A percentile compares a stretch with the other conserved stretches of the same genome.
phyloP scores from a whole-genome alignment of 306 rosid species.

The Vigna angularis region DNA sequence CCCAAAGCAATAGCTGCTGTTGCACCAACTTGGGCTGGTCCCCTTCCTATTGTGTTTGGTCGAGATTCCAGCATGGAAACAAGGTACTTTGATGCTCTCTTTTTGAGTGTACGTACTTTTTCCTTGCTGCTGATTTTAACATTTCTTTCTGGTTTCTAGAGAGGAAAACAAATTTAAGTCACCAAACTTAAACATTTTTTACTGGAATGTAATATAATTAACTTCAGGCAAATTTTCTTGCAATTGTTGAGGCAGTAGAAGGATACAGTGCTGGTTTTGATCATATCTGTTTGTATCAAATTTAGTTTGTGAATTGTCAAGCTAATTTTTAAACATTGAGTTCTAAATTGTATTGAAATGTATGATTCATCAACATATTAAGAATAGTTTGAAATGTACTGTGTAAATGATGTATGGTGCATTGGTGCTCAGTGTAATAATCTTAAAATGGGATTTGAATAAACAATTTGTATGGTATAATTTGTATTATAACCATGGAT shows the following conservation, averaged over 20 bases:
- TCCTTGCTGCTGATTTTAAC: not conserved
- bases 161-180: constrained; percentile 13
- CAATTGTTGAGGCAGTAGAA: constrained; percentile 17
- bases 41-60: constrained; percentile 96
- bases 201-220: constrained; percentile 23
- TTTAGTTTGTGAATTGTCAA: not conserved
- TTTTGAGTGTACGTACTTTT: constrained; percentile 2
- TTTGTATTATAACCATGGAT: not conserved
- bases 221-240: not conserved
- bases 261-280: constrained; percentile 11
- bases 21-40: constrained; percentile 99
- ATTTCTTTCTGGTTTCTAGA: constrained; percentile 22
- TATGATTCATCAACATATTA: not conserved
- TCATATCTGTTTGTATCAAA: not conserved
- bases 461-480: not conserved
- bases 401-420: not conserved
- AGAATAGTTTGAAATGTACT: not conserved
- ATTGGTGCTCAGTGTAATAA: not conserved
- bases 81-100: constrained; percentile 57
- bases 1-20: constrained; percentile 87
- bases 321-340: not conserved
- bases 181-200: constrained; percentile 1
- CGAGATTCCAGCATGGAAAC: constrained; percentile 94
- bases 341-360: not conserved
- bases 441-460: not conserved